These are phyloP conservation scores for Capniomyces stellatus DNA, from an alignment of 371 early-diverging fungal species.

Conservation along the genomic window DNA sequence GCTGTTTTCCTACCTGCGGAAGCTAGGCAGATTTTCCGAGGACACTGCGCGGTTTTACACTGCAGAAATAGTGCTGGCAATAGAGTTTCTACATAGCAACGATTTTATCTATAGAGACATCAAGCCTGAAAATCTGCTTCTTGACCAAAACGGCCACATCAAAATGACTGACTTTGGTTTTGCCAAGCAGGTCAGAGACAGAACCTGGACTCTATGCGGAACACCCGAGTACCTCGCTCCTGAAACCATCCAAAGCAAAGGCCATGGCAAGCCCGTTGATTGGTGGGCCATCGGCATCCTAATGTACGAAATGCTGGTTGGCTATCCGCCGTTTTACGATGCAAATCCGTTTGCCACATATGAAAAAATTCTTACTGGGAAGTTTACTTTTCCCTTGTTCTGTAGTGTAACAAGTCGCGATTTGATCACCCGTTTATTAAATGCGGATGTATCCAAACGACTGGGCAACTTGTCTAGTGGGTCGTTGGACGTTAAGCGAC, in stretches of 20 bases:
- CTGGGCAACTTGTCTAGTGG: constrained; percentile 80
- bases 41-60: constrained; percentile 75
- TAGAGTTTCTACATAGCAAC: constrained; percentile 82
- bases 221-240: constrained; percentile 98
- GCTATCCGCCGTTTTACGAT: constrained; percentile 96
- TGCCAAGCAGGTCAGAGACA: constrained; percentile 83
- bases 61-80: constrained; percentile 53
- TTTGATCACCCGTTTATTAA: constrained; percentile 74
- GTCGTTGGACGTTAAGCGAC: constrained; percentile 45
- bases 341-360: constrained; percentile 82
- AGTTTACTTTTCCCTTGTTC: constrained; percentile 74
- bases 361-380: constrained; percentile 82
- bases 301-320: constrained; percentile 89
- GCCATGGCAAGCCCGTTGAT: constrained; percentile 93
- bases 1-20: constrained; percentile 85
- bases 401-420: constrained; percentile 82
- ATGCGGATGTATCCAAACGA: constrained; percentile 77
- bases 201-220: constrained; percentile 95
- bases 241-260: constrained; percentile 93
- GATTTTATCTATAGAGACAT: constrained; percentile 91
- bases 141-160: constrained; percentile 83
- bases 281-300: constrained; percentile 97
- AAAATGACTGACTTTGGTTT: constrained; percentile 99
- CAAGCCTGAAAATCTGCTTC: constrained; percentile 85
- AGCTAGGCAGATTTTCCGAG: constrained; percentile 72